Percentiles rank a stretch among this genome's conserved stretches.
phyloP scores from a whole-genome alignment of 345 rosid species.

The Stellera chamaejasme region DNA sequence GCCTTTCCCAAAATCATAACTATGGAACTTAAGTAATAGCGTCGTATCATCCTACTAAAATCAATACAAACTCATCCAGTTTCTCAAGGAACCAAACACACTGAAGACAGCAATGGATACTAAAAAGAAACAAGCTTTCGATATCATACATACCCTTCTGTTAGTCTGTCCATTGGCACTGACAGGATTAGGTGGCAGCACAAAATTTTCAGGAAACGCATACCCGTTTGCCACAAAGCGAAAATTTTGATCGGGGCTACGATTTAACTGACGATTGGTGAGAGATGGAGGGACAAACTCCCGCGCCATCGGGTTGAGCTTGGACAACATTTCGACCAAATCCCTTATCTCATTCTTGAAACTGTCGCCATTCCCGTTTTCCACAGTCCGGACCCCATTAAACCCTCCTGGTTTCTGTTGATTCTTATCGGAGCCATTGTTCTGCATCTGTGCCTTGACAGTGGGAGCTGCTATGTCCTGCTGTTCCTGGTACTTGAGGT shows the following conservation, averaged over 20 bases:
- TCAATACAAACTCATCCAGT: neutral
- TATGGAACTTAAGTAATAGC: too few relatives aligned
- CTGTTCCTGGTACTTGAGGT: slow-evolving; percentile 21
- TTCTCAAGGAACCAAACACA: neutral
- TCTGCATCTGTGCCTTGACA: slow-evolving; percentile 24
- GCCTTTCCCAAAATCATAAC: neutral
- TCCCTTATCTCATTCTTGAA: slow-evolving; percentile 57
- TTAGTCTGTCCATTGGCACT: slow-evolving; percentile 41
- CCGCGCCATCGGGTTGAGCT: slow-evolving; percentile 92
- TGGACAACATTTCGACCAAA: slow-evolving; percentile 74
- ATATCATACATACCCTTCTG: slow-evolving; percentile 53
- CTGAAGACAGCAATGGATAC: neutral
- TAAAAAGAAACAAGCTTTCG: slow-evolving; percentile 7
- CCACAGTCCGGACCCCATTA: slow-evolving; percentile 15
- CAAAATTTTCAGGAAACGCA: slow-evolving; percentile 53
- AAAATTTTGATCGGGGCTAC: slow-evolving; percentile 17
- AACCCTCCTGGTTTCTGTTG: slow-evolving; percentile 22
- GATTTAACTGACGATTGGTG: slow-evolving; percentile 14
- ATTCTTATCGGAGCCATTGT: slow-evolving; percentile 23
- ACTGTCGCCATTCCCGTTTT: slow-evolving; percentile 20
- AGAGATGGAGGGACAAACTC: slow-evolving; percentile 91
- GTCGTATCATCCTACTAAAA: neutral
- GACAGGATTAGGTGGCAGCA: slow-evolving; percentile 31
- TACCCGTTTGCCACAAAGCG: slow-evolving; percentile 44
- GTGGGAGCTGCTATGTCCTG: slow-evolving; percentile 11